Base-by-base conservation (phyloP, 116 monocot genomes). In the Zostera marina region DNA sequence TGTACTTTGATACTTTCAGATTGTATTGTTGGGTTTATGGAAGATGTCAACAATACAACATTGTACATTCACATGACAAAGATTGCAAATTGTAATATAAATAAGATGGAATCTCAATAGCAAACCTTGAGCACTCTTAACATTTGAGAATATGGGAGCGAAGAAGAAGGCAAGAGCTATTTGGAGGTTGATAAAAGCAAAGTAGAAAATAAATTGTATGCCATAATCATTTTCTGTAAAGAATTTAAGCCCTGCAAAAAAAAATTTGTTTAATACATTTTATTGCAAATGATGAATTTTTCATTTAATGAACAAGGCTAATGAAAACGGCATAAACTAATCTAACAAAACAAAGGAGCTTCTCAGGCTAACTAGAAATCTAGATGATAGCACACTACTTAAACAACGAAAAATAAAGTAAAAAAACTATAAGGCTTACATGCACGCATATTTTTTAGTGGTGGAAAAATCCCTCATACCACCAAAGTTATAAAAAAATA, bases 201-300 rank as follows among this genome's bases (percentile, higher is more conserved):
- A 73, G 73, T 66, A 85, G 72, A 85, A 86, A 1, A 82, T 71
- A 55, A 75, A 64, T 56, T 85, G 85, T 61, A 91, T 64, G 58
- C 82, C 69, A 73, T 82, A 82, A 48, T 74, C 74, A 70, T 85
- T 91, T 57, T 62, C 24, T 52, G 62, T 77, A 73, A 85, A 91
- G 61, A 75, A 80, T 3, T 80, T 82, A 40, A 91, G 46, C 9
- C 82, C 91, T 91, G 75, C 1, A 68, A 38, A 43, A 9, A 49
- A 38, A 45, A 45, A 38, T 5, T 1, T 8, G 15, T 14, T 12
- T 13, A 1, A 59, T 41, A 13, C 14, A n/a, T n/a, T n/a, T n/a
- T n/a, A n/a, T n/a, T n/a, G n/a, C n/a, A n/a, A n/a, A n/a, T n/a
- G n/a, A n/a, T n/a, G n/a, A n/a, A n/a, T n/a, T n/a, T n/a, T n/a